Evolutionary conservation across 805 yeast species (phyloP).

Genomic region (Candida fluviatilis): DNA sequence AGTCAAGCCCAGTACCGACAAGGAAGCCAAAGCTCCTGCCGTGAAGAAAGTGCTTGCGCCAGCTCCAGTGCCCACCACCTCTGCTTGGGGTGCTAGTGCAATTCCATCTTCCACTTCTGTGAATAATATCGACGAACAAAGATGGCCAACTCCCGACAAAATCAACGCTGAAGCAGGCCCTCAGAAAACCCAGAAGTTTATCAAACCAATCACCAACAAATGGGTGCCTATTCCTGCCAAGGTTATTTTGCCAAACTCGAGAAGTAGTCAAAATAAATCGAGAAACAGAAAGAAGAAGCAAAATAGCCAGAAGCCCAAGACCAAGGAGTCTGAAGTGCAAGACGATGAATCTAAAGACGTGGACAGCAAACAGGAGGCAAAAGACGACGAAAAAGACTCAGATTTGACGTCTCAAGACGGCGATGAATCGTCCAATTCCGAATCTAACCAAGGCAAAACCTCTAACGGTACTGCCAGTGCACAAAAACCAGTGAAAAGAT

Average conservation of each 20-base stretch:
- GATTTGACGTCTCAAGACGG: constrained; percentile 6
- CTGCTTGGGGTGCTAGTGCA: constrained; percentile 37
- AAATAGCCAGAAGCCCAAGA: constrained; percentile 1
- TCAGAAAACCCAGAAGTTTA: constrained; percentile 26
- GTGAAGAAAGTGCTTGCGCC: constrained; percentile 36
- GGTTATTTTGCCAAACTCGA: constrained; percentile 36
- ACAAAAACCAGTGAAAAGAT: constrained; percentile 12
- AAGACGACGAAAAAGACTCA: constrained; percentile 4
- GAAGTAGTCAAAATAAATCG: constrained; percentile 19
- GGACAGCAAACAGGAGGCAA: constrained; percentile 2
- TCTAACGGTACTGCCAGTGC: constrained; percentile 9
- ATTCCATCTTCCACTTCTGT: constrained; percentile 9
- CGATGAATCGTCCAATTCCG: not conserved
- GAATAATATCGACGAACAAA: constrained; percentile 33
- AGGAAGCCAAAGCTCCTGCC: constrained; percentile 10
- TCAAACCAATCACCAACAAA: constrained; percentile 39
- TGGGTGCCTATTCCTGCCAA: constrained; percentile 45
- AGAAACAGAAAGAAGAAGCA: constrained; percentile 23
- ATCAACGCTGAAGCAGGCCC: constrained; percentile 14
- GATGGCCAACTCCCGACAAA: constrained; percentile 43
- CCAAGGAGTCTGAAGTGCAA: not conserved
- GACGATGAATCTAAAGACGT: constrained; percentile 4
- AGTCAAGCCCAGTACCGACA: constrained; percentile 4
- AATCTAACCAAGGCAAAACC: not conserved
- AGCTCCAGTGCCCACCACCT: constrained; percentile 42